Evolutionary conservation across 2,329 filamentous ascomycete genomes (phyloP).

Genomic region (Coniochaeta sp.): DNA sequence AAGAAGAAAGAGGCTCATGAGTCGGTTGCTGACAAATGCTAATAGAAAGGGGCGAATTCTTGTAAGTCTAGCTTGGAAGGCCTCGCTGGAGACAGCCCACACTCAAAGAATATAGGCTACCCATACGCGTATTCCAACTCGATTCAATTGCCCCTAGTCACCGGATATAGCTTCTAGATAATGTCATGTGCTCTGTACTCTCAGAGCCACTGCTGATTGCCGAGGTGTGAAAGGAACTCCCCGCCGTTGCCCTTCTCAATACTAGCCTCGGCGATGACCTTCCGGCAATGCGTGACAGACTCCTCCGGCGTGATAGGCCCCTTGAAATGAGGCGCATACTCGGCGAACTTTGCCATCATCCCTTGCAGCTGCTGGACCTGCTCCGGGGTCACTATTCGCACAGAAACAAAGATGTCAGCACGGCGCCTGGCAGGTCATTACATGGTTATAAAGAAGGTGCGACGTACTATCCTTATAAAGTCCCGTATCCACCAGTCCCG

Average conservation of each 20-base stretch:
- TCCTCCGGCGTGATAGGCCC: slow-evolving; percentile 26
- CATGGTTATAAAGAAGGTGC: not conserved
- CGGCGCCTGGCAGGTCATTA: not conserved
- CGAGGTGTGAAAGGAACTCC: slow-evolving; percentile 44
- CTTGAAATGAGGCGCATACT: slow-evolving; percentile 32
- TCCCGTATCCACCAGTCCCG: slow-evolving; percentile 41
- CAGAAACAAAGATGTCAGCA: not conserved
- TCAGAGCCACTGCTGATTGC: slow-evolving; percentile 45
- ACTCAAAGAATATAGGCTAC: no score
- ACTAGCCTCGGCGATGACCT: slow-evolving; percentile 27
- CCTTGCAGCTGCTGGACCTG: slow-evolving; percentile 13
- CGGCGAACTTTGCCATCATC: slow-evolving; percentile 21
- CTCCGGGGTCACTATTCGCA: slow-evolving; percentile 16
- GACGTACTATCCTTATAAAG: slow-evolving; percentile 15
- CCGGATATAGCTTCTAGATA: no score
- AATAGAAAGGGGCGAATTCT: no score
- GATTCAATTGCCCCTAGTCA: no score
- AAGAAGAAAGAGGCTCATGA: no score
- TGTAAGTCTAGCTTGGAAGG: no score
- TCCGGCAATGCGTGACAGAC: slow-evolving; percentile 23
- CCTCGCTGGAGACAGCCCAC: no score
- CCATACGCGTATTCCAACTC: no score
- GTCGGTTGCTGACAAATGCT: no score
- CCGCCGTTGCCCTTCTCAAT: slow-evolving; percentile 40
- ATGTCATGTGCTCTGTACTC: not conserved